These are phyloP conservation scores for Rhamnella rubrinervis DNA, from an alignment of 331 rosid species.

Conservation along the genomic window DNA sequence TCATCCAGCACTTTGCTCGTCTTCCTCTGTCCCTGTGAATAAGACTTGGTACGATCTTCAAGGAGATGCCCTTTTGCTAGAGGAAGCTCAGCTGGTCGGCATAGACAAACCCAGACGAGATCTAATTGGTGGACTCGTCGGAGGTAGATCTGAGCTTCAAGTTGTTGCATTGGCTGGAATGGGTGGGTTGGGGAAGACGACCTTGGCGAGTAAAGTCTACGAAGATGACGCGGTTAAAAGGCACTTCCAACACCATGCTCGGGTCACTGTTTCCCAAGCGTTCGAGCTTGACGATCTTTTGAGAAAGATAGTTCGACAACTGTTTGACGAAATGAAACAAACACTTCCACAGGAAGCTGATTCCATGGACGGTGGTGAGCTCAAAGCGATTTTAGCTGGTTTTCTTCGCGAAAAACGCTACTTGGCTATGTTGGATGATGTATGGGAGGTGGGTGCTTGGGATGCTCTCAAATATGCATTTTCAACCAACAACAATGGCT, in stretches of 20 bases:
- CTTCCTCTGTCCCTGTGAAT: background rate
- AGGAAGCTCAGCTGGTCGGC: slow-evolving; percentile 16
- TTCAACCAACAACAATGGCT: slow-evolving; percentile 16
- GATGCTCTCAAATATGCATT: slow-evolving; percentile 19
- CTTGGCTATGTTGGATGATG: slow-evolving; percentile 24
- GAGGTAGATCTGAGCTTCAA: background rate
- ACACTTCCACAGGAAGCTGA: slow-evolving; percentile 9
- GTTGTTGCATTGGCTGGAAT: slow-evolving; percentile 21
- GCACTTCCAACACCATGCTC: slow-evolving; percentile 19
- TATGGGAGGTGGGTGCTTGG: slow-evolving; percentile 24
- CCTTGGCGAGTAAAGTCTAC: slow-evolving; percentile 25
- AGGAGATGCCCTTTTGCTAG: slow-evolving; percentile 25
- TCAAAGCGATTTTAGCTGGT: slow-evolving; percentile 8
- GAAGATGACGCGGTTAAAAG: slow-evolving; percentile 17
- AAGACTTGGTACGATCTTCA: slow-evolving; percentile 11
- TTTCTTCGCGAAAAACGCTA: slow-evolving; percentile 9
- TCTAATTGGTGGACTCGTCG: slow-evolving; percentile 19
- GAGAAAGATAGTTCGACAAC: slow-evolving; percentile 18
- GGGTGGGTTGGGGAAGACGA: slow-evolving; percentile 27
- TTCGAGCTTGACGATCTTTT: slow-evolving; percentile 17
- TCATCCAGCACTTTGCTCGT: no score
- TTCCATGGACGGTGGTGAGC: background rate
- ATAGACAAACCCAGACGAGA: slow-evolving; percentile 16
- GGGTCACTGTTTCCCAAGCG: slow-evolving; percentile 22
- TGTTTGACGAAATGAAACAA: slow-evolving; percentile 8